Base-by-base conservation (phyloP, 139 green algal species). In the Coelastrella sp. region DNA sequence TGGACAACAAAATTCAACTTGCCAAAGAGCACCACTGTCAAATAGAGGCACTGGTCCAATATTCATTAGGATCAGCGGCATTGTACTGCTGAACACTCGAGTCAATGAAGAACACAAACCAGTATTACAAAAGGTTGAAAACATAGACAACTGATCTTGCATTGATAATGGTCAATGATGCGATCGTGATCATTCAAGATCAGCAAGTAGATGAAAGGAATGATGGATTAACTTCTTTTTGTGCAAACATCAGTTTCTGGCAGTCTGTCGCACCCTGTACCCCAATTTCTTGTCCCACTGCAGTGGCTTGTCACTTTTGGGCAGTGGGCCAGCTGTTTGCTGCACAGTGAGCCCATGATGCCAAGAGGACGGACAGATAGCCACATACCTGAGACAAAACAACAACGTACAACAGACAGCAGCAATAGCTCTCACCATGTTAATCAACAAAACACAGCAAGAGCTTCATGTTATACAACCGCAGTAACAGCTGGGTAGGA, bases 311-410 rank as follows among this genome's bases (percentile, higher is more conserved):
- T 8, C 23, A 21, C 48, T 45, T 41, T 53, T 60, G 2, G 40
- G 69, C 69, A 78, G 69, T 3, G 35, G 21, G 25, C 40, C 69
- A 4, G 21, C 21, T 8, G 40, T 78, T 4, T 59, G 40, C 27
- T 37, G 30, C 0, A 60, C 40, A 15, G 69, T 60, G 23, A 32
- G 41, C 3, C 72, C 72, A 11, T 80, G 45, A 0, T 41, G 45
- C 48, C 48, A 66, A 13, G 23, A 27, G 30, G 48, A 5, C 5
- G 72, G 72, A 30, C 72, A 80, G n/a, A 80, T 80, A 32, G 72
- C 72, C 2, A 80, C 34, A 27, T 79, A 79, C 43, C 71, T 79
- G 67, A 37, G n/a, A 4, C 2, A n/a, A 5, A 34, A 34, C 67
- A 51, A 40, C 62, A 45, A 0, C 9, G 34, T 45, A 7, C 19